A percentile compares a stretch with the other conserved stretches of the same genome.
These are phyloP conservation scores for Asterophora lycoperdoides DNA, from an alignment of 768 basidiomycete genomes.

Conservation along the genomic window DNA sequence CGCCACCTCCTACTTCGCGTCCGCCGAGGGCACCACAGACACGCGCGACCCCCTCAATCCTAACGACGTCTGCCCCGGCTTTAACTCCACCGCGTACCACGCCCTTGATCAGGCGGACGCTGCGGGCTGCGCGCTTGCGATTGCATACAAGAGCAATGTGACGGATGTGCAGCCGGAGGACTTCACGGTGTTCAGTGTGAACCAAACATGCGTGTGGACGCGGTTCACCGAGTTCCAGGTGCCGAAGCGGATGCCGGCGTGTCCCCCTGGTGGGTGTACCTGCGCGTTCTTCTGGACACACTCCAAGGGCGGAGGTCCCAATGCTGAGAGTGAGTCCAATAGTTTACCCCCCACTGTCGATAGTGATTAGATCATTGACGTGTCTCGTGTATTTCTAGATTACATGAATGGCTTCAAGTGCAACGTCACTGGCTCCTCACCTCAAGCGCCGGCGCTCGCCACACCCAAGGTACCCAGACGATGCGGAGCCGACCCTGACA, in stretches of 20 bases:
- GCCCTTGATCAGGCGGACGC: conserved; percentile 51
- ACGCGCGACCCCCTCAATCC: conserved; percentile 43
- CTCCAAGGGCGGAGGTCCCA: conserved; percentile 48
- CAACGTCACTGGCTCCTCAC: conserved; percentile 50
- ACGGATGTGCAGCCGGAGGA: conserved; percentile 57
- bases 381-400: conserved; percentile 27
- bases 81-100: conserved; percentile 44
- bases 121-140: conserved; percentile 64
- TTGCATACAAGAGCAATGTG: conserved; percentile 69
- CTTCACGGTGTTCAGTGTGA: conserved; percentile 70
- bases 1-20: conserved; percentile 53
- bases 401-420: conserved; percentile 79
- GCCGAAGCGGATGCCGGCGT: conserved; percentile 63
- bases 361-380: too few species aligned
- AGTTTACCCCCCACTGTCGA: too few species aligned
- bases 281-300: conserved; percentile 79
- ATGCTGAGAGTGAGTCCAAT: conserved; percentile 51
- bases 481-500: conserved; percentile 55
- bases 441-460: conserved; percentile 44
- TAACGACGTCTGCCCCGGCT: conserved; percentile 50
- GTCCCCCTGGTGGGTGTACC: conserved; percentile 56
- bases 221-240: conserved; percentile 68
- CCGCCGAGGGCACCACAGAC: conserved; percentile 51
- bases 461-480: conserved; percentile 56
- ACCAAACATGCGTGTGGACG: conserved; percentile 72